phyloP scores from a whole-genome alignment of 306 rosid genomes.

The Dalbergia oliveri region DNA sequence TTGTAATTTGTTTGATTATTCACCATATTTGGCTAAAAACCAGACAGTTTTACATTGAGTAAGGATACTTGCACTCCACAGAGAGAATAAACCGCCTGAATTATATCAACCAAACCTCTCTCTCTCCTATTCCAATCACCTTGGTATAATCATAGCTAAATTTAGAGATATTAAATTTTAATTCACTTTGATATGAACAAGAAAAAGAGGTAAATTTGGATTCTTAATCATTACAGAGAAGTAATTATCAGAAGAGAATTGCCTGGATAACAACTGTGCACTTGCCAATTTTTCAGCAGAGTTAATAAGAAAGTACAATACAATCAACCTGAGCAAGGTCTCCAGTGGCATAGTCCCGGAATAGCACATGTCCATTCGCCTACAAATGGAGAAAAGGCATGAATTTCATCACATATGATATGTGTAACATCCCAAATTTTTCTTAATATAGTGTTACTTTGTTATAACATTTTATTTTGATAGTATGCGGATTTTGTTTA shows the following conservation, averaged over 20 bases:
- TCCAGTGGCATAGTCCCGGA: slow-evolving; percentile 93
- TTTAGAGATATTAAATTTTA: slow-evolving; percentile 8
- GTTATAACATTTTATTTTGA: no score
- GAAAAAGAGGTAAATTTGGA: slow-evolving; percentile 20
- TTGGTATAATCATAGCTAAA: slow-evolving; percentile 15
- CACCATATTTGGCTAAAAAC: slow-evolving; percentile 40
- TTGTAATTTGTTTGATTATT: slow-evolving; percentile 1
- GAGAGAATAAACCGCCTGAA: slow-evolving; percentile 31
- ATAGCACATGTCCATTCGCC: slow-evolving; percentile 80
- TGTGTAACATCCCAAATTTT: no score
- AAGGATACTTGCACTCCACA: neutral
- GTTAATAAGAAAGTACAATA: slow-evolving; percentile 16
- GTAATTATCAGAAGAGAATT: slow-evolving; percentile 41
- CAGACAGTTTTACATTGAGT: slow-evolving; percentile 13
- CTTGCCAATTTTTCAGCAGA: slow-evolving; percentile 15
- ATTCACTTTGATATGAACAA: slow-evolving; percentile 34
- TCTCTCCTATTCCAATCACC: slow-evolving; percentile 19
- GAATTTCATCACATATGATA: slow-evolving; percentile 38
- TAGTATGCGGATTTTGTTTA: no score
- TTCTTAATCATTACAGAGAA: slow-evolving; percentile 14
- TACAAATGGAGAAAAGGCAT: slow-evolving; percentile 52
- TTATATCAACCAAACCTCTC: slow-evolving; percentile 14
- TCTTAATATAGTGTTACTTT: no score
- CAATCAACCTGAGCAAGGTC: slow-evolving; percentile 96
- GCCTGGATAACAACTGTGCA: slow-evolving; percentile 13